Conservation (phyloP, 73 alveolate genomes). For the Uronychia setigera region DNA sequence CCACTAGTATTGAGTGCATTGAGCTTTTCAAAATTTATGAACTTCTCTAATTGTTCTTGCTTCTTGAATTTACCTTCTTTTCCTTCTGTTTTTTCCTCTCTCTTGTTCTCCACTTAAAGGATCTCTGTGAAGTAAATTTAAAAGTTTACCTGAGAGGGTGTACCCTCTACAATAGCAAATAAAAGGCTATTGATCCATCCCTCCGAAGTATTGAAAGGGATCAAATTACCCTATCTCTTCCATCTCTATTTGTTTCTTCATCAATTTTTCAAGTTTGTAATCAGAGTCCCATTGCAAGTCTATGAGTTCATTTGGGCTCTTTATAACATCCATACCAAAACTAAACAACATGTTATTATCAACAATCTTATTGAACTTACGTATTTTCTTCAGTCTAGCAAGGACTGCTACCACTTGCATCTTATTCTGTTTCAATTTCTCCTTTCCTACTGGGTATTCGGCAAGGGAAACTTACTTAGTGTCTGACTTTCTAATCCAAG, state of each 20-base stretch:
- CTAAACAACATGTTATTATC: background rate
- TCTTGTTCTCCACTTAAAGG: background rate
- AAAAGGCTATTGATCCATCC: background rate
- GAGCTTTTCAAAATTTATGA: too few species aligned
- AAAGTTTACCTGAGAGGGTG: background rate
- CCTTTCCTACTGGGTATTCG: too few species aligned
- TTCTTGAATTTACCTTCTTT: too few species aligned
- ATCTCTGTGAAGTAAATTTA: background rate
- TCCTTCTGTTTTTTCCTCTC: background rate
- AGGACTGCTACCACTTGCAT: too few species aligned
- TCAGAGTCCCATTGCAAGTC: constrained; percentile 1
- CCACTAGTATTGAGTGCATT: too few species aligned
- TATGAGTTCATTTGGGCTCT: background rate
- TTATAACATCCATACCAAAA: background rate
- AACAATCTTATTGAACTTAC: background rate
- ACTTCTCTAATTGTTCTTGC: too few species aligned
- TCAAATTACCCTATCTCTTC: background rate
- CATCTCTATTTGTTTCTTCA: background rate
- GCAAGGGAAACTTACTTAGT: too few species aligned
- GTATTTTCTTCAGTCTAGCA: background rate
- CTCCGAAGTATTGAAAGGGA: background rate
- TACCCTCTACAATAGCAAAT: background rate
- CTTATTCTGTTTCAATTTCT: too few species aligned
- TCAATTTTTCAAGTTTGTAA: background rate
- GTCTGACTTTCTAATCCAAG: too few species aligned